A percentile compares a stretch with the other conserved stretches of the same genome.
These are phyloP conservation scores for Cyberlindnera amylophila DNA, from an alignment of 805 yeast genomes.

Conservation along the genomic window DNA sequence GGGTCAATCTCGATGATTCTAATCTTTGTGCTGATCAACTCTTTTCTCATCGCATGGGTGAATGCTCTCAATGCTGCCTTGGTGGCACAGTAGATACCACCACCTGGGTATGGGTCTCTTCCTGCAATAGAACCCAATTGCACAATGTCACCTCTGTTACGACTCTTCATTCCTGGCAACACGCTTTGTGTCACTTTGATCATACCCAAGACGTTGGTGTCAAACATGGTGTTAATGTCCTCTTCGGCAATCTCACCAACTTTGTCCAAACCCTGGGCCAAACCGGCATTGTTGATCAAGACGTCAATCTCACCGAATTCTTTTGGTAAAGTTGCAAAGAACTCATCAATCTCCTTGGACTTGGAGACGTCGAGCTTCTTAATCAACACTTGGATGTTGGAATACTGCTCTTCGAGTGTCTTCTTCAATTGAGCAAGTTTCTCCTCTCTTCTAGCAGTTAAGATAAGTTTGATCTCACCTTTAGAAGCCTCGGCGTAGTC, in stretches of 20 bases:
- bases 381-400: conserved; percentile 42
- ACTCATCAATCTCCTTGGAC: conserved; percentile 46
- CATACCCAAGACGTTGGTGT: conserved; percentile 85
- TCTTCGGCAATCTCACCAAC: conserved; percentile 64
- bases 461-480: conserved; percentile 65
- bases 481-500: conserved; percentile 79
- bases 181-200: conserved; percentile 79
- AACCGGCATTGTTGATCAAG: conserved; percentile 69
- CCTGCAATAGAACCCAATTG: conserved; percentile 82
- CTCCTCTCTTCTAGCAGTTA: conserved; percentile 75
- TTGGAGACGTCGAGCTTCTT: conserved; percentile 56
- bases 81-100: conserved; percentile 73
- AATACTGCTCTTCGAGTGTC: conserved; percentile 43
- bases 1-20: conserved; percentile 66
- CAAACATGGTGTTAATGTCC: conserved; percentile 75
- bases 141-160: conserved; percentile 68
- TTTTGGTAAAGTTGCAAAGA: conserved; percentile 49
- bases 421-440: conserved; percentile 48
- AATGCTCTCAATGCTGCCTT: conserved; percentile 74
- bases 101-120: conserved; percentile 76
- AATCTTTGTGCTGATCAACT: conserved; percentile 62
- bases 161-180: conserved; percentile 63
- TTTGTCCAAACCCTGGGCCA: conserved; percentile 75
- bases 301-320: conserved; percentile 62
- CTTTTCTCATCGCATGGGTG: conserved; percentile 69